Percentiles rank a stretch among this genome's conserved stretches.
Conservation (phyloP, 495 filamentous ascomycete genomes). For the Trichocladium antarcticum region DNA sequence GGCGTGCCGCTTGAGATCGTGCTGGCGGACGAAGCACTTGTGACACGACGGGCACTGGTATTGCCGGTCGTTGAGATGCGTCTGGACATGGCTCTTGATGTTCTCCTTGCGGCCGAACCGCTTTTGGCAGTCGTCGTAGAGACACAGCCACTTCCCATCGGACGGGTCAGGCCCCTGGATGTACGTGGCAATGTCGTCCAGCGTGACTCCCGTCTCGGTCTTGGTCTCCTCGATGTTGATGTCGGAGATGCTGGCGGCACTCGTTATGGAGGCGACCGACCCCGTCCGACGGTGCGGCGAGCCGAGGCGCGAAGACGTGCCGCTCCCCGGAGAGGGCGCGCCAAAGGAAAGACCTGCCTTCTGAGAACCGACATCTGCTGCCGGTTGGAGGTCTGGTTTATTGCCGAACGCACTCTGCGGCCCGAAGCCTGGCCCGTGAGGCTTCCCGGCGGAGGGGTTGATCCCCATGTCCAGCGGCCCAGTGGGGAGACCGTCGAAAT, state of each 20-base stretch:
- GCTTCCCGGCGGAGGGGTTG: slow-evolving; percentile 20
- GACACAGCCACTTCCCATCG: slow-evolving; percentile 76
- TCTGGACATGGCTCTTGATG: slow-evolving; percentile 95
- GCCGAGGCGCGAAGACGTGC: slow-evolving; percentile 21
- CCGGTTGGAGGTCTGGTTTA: slow-evolving; percentile 25
- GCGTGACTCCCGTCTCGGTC: slow-evolving; percentile 63
- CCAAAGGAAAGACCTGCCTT: slow-evolving; percentile 5
- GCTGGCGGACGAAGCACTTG: slow-evolving; percentile 91
- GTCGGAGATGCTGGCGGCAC: slow-evolving; percentile 44
- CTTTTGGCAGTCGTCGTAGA: slow-evolving; percentile 69
- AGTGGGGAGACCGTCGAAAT: slow-evolving; percentile 29
- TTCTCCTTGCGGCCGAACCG: slow-evolving; percentile 91
- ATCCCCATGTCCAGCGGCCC: slow-evolving; percentile 16
- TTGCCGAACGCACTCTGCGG: slow-evolving; percentile 22
- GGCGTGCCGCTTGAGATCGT: slow-evolving; percentile 91
- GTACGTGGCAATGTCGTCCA: slow-evolving; percentile 74
- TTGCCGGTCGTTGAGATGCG: slow-evolving; percentile 89
- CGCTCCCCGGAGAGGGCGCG: neutral
- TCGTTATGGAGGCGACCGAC: slow-evolving; percentile 38
- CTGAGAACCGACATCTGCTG: slow-evolving; percentile 13
- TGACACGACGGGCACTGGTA: slow-evolving; percentile 79
- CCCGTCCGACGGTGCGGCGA: slow-evolving; percentile 39
- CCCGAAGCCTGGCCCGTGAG: slow-evolving; percentile 6
- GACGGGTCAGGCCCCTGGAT: slow-evolving; percentile 68
- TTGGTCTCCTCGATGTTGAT: slow-evolving; percentile 47